phyloP scores from a whole-genome alignment of 306 rosid genomes.

The Bauhinia variegata region DNA sequence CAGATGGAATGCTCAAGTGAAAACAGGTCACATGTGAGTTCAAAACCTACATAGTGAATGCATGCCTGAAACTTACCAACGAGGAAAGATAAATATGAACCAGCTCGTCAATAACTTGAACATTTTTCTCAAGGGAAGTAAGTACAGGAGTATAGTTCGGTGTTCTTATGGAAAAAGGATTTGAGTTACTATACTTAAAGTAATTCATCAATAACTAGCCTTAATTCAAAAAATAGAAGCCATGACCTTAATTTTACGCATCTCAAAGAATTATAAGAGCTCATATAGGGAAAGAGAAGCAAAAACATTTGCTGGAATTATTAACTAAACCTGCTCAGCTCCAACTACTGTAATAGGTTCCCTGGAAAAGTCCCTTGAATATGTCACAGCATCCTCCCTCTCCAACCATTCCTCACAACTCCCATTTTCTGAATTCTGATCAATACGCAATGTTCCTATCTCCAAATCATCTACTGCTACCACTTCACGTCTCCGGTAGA shows the following conservation, averaged over 20 bases:
- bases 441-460: slow-evolving; percentile 30
- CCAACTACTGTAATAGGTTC: slow-evolving; percentile 78
- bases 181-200: not conserved
- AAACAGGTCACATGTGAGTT: not conserved
- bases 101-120: not conserved
- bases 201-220: slow-evolving; percentile 8
- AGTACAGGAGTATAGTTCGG: no score
- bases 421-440: slow-evolving; percentile 46
- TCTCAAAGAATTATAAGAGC: not conserved
- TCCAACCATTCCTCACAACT: slow-evolving; percentile 86
- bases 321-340: slow-evolving; percentile 60
- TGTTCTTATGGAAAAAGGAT: not conserved
- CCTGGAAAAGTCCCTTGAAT: slow-evolving; percentile 67
- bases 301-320: not conserved
- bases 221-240: not conserved
- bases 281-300: not conserved
- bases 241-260: not conserved
- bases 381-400: slow-evolving; percentile 73
- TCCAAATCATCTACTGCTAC: slow-evolving; percentile 41
- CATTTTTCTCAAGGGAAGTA: not conserved
- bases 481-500: slow-evolving; percentile 48
- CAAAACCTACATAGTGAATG: not conserved
- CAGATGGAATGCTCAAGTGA: not conserved
- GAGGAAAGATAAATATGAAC: not conserved
- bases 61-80: not conserved